Percentiles rank a stretch among this genome's conserved stretches.
phyloP scores from a whole-genome alignment of 345 rosid species.

The Eucalyptus cloeziana region DNA sequence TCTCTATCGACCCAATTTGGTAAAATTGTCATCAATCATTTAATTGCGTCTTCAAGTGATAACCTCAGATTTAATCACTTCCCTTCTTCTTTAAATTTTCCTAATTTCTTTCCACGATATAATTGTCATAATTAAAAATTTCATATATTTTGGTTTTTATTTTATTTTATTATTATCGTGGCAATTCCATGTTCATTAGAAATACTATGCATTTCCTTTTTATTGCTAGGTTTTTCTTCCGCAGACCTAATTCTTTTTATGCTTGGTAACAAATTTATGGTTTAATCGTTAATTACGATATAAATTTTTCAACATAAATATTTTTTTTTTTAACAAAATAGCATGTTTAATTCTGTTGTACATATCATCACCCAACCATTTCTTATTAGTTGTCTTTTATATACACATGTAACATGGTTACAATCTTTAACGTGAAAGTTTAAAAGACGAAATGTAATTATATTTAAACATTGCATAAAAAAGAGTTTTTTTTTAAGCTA shows the following conservation, averaged over 20 bases:
- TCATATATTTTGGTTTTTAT: not conserved
- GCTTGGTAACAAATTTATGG: not conserved
- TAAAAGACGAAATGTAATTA: not conserved
- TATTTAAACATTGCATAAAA: not conserved
- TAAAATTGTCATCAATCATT: not conserved
- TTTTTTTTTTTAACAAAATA: not conserved
- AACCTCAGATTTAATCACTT: not conserved
- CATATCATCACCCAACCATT: not conserved
- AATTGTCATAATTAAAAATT: not conserved
- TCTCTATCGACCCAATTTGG: not conserved
- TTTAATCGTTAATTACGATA: rapidly evolving
- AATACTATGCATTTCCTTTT: no score
- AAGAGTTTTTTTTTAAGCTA: not conserved
- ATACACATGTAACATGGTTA: no score
- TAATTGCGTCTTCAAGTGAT: not conserved
- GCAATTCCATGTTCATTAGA: not conserved
- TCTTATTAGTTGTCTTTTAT: not conserved
- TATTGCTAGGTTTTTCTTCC: no score
- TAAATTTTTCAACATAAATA: not conserved
- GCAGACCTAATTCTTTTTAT: no score
- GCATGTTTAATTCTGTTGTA: not conserved
- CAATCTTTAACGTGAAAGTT: not conserved
- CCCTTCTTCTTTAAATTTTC: not conserved
- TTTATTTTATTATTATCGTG: no score
- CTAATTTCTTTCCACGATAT: not conserved